Evolutionary conservation across 1,284 basidiomycete genomes (phyloP), one percentile per base, ranked within the genome.

Genomic region (Earliella scabrosa): DNA sequence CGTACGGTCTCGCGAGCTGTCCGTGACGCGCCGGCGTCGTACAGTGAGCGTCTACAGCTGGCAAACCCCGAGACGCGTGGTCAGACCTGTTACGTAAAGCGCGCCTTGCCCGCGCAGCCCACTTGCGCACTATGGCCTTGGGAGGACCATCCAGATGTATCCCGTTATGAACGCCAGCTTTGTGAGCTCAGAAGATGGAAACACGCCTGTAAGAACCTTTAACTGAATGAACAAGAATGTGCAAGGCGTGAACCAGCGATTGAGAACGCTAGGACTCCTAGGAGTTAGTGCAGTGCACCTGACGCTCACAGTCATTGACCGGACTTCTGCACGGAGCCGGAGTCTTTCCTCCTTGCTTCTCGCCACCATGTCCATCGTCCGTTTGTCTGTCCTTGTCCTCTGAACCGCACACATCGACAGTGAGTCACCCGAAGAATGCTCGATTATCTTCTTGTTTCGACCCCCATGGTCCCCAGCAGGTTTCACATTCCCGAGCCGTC

Each of bases 1-100:
- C 44, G 60, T 62, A 59, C 54, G 57, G 43, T 59, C 38, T 39
- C 16, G 18, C 50, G 39, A 45, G 52, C 20, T 32, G 27, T 26
- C 20, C 26, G 9, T 43, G 50, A 45, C 50, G 29, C 13, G 13
- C 29, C 6, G 6, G 54, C 54, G 46, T 32, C 52, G 27, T 9
- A 13, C 34, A 29, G 24, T 27, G 18, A 13, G 35, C 35, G 46
- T 13, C 35, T 38, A 29, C 16, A 13, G 8, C 24, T 35, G 46
- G 46, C 16, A n/a, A 20, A 38, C 31, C 40, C 50, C 55, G 50
- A 44, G 27, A 38, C 32, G 55, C 32, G 45, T 34, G 35, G 41
- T 39, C 47, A 50, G 20, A 13, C 41, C 10, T 31, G 11, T 43
- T 20, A 43, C 49, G 31, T 50, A 50, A n/a, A n/a, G n/a, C 39